These are phyloP conservation scores for Acorus gramineus DNA, from an alignment of 106 monocot species.

Conservation along the genomic window DNA sequence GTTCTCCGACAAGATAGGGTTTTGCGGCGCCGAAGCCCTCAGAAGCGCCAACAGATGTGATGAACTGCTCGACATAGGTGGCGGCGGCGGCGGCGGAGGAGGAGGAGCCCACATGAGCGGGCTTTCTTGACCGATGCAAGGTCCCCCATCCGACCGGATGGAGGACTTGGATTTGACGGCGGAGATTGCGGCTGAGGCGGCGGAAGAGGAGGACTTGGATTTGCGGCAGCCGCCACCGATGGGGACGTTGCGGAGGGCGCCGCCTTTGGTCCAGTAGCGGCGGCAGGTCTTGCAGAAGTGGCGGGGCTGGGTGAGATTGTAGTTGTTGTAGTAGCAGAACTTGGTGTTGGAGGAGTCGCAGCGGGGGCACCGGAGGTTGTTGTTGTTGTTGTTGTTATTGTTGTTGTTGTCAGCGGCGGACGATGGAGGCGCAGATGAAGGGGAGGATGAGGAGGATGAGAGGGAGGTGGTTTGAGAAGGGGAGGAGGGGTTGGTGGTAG, in stretches of 20 bases:
- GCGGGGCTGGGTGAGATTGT: constrained; percentile 62
- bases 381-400: too few species aligned
- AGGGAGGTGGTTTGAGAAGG: not conserved
- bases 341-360: constrained; percentile 60
- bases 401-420: constrained; percentile 10
- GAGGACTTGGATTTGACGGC: constrained; percentile 4
- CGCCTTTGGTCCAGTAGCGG: constrained; percentile 86
- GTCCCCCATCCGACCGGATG: not conserved
- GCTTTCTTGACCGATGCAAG: constrained; percentile 3
- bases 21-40: constrained; percentile 8
- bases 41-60: constrained; percentile 23
- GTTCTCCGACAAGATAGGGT: not conserved
- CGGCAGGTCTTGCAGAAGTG: constrained; percentile 77
- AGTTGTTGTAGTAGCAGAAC: constrained; percentile 91
- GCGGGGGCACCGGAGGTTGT: constrained; percentile 46
- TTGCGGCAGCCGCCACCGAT: constrained; percentile 74
- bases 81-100: too few species aligned
- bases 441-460: constrained; percentile 1
- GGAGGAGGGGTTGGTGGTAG: not conserved
- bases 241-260: constrained; percentile 83
- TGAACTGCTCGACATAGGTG: too few species aligned
- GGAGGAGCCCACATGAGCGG: constrained; percentile 16
- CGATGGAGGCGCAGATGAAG: not conserved
- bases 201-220: constrained; percentile 10
- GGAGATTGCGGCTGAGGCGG: not conserved